Evolutionary conservation across 2,329 filamentous ascomycete genomes (phyloP), one percentile per base, ranked within the genome.

Genomic region (Colletotrichum sp.): DNA sequence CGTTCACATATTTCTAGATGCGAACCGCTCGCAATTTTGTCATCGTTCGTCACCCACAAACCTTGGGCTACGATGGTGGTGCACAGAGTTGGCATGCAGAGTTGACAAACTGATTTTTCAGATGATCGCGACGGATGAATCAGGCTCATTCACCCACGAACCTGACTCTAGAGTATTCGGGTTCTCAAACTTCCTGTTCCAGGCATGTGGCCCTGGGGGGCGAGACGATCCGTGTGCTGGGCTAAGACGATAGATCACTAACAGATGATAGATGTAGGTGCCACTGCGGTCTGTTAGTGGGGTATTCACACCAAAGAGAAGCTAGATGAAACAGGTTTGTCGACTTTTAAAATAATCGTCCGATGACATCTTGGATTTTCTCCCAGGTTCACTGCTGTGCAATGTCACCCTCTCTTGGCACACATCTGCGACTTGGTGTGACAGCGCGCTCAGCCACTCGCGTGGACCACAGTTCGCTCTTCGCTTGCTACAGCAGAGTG

Each of bases 131-230:
- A 48, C n/a, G n/a, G 55, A 34, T 55, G 24, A 67, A 62, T 67
- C 61, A 52, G 21, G 10, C 70, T 56, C 55, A 16, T n/a, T 6
- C 24, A 30, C 7, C 61, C 30, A 58, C 62, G 62, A 72, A 58
- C 56, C 73, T 65, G 70, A 73, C 64, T 68, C 64, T 60, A 64
- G 26, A 62, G 26, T 43, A 68, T 58, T 38, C 69, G 73, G 69
- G 62, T 64, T 71, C 34, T 36, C 69, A 73, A 65, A 75, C 68
- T 73, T 75, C 73, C 69, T 75, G 69, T 75, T 75, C 69, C 73
- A 73, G 69, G 43, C 73, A 30, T 64, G 56, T 30, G 43, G 73
- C 9, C 56, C 56, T 26, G n/a, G 58, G 32, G 58, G 56, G 30
- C 28, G 64, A 67, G 73, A 75, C 56, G 73, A 65, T 48, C 64